Percentiles rank a stretch among this genome's conserved stretches.
Evolutionary conservation across 2,329 filamentous ascomycete genomes (phyloP).

Genomic region (Talaromyces sp.): DNA sequence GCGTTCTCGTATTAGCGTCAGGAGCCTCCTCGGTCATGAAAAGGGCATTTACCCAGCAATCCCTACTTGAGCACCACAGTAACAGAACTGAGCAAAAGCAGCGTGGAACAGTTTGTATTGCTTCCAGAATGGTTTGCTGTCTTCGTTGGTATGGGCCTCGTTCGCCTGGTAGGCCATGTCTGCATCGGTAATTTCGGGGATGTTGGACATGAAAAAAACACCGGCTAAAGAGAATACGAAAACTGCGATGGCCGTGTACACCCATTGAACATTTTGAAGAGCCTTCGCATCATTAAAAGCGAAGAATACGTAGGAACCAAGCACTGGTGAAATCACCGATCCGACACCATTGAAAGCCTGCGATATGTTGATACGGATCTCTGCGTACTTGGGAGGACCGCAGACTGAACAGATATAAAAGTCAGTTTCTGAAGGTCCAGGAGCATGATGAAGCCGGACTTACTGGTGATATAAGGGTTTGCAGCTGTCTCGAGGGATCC

Average conservation of each 20-base stretch:
- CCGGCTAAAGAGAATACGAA: constrained; percentile 66
- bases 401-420: constrained; percentile 59
- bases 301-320: constrained; percentile 73
- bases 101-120: constrained; percentile 76
- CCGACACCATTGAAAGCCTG: constrained; percentile 77
- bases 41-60: constrained; percentile 34
- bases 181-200: constrained; percentile 69
- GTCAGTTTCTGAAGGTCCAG: background rate
- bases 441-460: background rate
- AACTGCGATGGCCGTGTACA: constrained; percentile 73
- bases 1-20: background rate
- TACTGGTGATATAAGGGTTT: constrained; percentile 58
- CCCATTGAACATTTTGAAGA: constrained; percentile 70
- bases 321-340: constrained; percentile 68
- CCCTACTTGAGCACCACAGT: constrained; percentile 67
- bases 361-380: constrained; percentile 73
- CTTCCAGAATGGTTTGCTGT: constrained; percentile 61
- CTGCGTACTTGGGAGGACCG: constrained; percentile 69
- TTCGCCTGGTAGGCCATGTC: constrained; percentile 65
- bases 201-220: constrained; percentile 64
- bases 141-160: constrained; percentile 54
- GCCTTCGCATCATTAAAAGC: constrained; percentile 55
- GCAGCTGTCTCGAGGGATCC: constrained; percentile 74
- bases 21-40: background rate
- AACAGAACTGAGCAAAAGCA: constrained; percentile 73